A percentile compares a stretch with the other conserved stretches of the same genome.
These are phyloP conservation scores for Paramecium pentaurelia DNA, from an alignment of 73 alveolate species.

Conservation along the genomic window DNA sequence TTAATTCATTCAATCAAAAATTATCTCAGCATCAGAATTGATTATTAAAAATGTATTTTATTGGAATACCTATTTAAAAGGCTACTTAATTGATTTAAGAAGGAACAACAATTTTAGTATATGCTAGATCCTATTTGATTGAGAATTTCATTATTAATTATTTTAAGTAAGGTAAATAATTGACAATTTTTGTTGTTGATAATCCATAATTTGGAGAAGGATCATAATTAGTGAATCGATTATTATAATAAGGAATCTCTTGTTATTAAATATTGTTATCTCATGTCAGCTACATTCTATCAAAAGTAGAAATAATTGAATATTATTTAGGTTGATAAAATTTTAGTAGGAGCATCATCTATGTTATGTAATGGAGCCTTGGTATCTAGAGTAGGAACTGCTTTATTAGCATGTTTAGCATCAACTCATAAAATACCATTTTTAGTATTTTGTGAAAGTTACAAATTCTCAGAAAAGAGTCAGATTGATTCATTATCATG, in stretches of 20 bases:
- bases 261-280: slow-evolving; percentile 32
- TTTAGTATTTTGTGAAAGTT: slow-evolving; percentile 59
- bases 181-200: slow-evolving; percentile 41
- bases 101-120: slow-evolving; percentile 40
- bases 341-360: slow-evolving; percentile 57
- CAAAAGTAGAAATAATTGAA: neutral
- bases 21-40: slow-evolving; percentile 39
- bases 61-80: neutral
- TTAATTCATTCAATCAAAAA: slow-evolving; percentile 37
- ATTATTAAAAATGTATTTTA: slow-evolving; percentile 35
- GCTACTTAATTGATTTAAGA: slow-evolving; percentile 31
- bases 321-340: slow-evolving; percentile 29
- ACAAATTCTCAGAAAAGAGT: slow-evolving; percentile 61
- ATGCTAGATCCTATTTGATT: slow-evolving; percentile 57
- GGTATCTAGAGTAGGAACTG: slow-evolving; percentile 57
- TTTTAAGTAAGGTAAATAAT: slow-evolving; percentile 34
- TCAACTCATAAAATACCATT: slow-evolving; percentile 55
- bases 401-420: slow-evolving; percentile 54
- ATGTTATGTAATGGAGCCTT: slow-evolving; percentile 60
- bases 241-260: slow-evolving; percentile 10
- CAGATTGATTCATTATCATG: slow-evolving; percentile 56
- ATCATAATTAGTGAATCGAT: neutral
- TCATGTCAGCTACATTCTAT: slow-evolving; percentile 26
- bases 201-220: slow-evolving; percentile 62
- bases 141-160: slow-evolving; percentile 42